Evolutionary conservation across 176 grass and related monocot genomes (phyloP), one percentile per base, ranked within the genome.

Genomic region (Calamus simplicifolius): DNA sequence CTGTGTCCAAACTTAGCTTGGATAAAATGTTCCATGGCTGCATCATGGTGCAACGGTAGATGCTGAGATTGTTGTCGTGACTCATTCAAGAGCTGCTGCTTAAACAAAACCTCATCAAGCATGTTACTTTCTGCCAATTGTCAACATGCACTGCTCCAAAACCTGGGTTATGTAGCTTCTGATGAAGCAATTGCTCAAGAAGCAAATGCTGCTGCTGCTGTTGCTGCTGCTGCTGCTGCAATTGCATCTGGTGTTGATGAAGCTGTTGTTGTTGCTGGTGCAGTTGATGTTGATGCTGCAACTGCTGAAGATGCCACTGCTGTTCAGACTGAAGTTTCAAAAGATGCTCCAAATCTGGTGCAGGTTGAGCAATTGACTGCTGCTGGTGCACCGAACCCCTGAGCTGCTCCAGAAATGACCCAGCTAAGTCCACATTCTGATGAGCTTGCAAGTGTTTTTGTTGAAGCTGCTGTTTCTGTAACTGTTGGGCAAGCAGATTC

Each of bases 1-100:
- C 67, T 80, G 63, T 79, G 82, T 16, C 82, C 82, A 66, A 79
- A 82, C 77, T 90, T 90, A 85, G 88, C 92, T 79, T 98, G 81
- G 74, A 98, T 85, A 50, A 98, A 67, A 49, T 98, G 93, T 35
- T 89, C 93, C 13, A 92, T 89, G 15, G 84, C 85, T 6, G 88
- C 81, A 69, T 98, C 93, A 81, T 98, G 87, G 31, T 87, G 82
- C 48, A 80, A 73, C 38, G 82, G 85, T 48, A 85, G 76, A 74
- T 92, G 79, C 26, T 89, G 81, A 38, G 84, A 70, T 48, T 87
- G 88, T 49, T 89, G 79, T 27, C 74, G 93, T 71, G 81, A 55
- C 26, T 92, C 87, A 70, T 89, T 88, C 52, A 98, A 57, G 51
- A 98, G 61, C 16, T 85, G 93, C 62, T 92, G 82, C 6, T 79